Evolutionary conservation across 495 filamentous ascomycete genomes (phyloP), one percentile per base, ranked within the genome.

Genomic region (Penicillium robsamsonii): DNA sequence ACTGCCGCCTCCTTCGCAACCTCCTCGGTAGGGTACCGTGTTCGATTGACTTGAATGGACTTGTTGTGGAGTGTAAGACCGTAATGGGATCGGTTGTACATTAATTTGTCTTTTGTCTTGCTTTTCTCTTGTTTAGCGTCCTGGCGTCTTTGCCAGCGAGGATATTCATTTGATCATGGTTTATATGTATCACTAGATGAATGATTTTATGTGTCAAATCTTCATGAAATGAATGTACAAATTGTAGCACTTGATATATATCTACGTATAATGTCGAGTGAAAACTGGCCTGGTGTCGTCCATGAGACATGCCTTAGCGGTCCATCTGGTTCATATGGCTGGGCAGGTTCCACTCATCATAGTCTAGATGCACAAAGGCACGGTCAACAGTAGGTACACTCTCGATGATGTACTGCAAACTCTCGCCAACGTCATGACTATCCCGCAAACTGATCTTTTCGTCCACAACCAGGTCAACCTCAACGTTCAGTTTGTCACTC

Each of bases 351-450:
- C 84, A 92, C 29, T 80, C 80, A 18, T 84, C 76, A 69, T 96
- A 96, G 70, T 96, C 91, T 55, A 87, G 72, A 73, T 96, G 91
- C 35, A 95, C 89, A 76, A 87, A 86, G 12, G 78, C 82, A 6
- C 83, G 73, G 70, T 87, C 85, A 4, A 84, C 88, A 43, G 81
- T 87, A 4, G 90, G 90, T 24, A 96, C 88, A 47, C 86, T 91
- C 72, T 96, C 92, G 40, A 96, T 71, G 50, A 96, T 90, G 71
- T 96, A 96, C 70, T 94, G 88, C 70, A 97, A 67, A 59, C 85
- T 90, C 75, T 97, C 92, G 5, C 88, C 88, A 53, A 97, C 71
- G 70, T 97, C 92, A 66, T 97, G 92, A 56, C 85, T 89, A 73
- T 97, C 92, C 35, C 87, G 84, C 45, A 97, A 68, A 53, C 82